Evolutionary conservation across 2,329 filamentous ascomycete species (phyloP), one percentile per base, ranked within the genome.

Genomic region (Verticillium zaregamsianum): DNA sequence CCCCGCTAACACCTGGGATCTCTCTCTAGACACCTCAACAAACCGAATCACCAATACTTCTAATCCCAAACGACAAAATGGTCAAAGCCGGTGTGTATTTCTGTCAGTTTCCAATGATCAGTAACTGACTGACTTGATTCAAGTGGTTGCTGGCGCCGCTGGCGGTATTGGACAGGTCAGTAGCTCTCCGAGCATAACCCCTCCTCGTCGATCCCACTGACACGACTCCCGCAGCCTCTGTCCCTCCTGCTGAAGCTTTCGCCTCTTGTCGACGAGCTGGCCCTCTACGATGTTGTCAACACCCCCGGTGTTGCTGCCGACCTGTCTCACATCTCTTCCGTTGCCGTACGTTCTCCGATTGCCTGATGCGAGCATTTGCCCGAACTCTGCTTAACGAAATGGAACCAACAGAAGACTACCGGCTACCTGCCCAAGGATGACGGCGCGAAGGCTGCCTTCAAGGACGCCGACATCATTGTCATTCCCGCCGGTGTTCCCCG

Each of bases 231-330:
- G 31, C 61, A 98, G 93, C 95, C 95, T 70, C 86, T 99, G 73
- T 99, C 95, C 68, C 91, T 99, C 69, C 90, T 99, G 71, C 86
- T 98, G 76, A 99, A 99, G 87, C 87, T 90, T 69, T 91, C 85
- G 74, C 90, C 93, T 67, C 87, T 92, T 73, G 85, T 99, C 72
- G 90, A 94, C 73, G 92, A 98, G 83, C 91, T 99, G 72, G 85
- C 93, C 65, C 91, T 99, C 71, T 99, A 97, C 85, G 95, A 99
- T 96, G 93, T 99, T 69, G 94, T 98, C 79, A 97, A 98, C 86
- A 96, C 93, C 58, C 93, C 93, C 71, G 95, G 95, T 79, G 95
- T 99, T 74, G 92, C 93, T 68, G 89, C 94, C 73, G 95, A 99
- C 77, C 88, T 99, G 64, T 97, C 93, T 64, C 95, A 99, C 85